Conservation (phyloP, 345 rosid species). For the Clarkia xantiana region DNA sequence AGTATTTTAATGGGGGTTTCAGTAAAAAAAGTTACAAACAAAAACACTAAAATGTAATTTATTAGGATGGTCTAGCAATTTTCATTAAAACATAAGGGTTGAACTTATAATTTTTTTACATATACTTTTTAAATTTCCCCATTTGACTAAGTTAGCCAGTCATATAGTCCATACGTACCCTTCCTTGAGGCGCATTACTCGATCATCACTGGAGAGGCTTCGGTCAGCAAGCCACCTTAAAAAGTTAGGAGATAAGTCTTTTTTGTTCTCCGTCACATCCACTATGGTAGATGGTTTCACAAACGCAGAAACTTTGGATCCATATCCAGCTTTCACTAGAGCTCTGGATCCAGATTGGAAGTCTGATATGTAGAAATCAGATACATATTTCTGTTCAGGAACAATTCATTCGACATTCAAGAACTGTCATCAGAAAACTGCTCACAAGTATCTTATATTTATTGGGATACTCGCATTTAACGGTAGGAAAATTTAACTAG, state of each 20-base stretch:
- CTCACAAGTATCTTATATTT: no score
- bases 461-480: no score
- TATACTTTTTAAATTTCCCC: no score
- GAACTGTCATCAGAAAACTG: no score
- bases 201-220: slow-evolving; percentile 48
- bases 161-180: slow-evolving; percentile 43
- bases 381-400: slow-evolving; percentile 58
- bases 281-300: slow-evolving; percentile 55
- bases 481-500: no score
- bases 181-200: slow-evolving; percentile 73
- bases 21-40: no score
- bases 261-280: slow-evolving; percentile 44
- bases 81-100: no score
- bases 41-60: no score
- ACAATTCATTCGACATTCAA: neutral
- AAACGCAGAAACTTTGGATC: slow-evolving; percentile 78
- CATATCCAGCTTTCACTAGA: slow-evolving; percentile 79
- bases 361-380: slow-evolving; percentile 89
- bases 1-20: no score
- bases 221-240: slow-evolving; percentile 69
- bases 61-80: no score
- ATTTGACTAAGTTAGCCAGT: no score
- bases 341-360: slow-evolving; percentile 89
- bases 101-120: no score
- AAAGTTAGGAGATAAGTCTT: slow-evolving; percentile 61